phyloP scores from a whole-genome alignment of 208 protist species.

The Trypanosoma cruzi region DNA sequence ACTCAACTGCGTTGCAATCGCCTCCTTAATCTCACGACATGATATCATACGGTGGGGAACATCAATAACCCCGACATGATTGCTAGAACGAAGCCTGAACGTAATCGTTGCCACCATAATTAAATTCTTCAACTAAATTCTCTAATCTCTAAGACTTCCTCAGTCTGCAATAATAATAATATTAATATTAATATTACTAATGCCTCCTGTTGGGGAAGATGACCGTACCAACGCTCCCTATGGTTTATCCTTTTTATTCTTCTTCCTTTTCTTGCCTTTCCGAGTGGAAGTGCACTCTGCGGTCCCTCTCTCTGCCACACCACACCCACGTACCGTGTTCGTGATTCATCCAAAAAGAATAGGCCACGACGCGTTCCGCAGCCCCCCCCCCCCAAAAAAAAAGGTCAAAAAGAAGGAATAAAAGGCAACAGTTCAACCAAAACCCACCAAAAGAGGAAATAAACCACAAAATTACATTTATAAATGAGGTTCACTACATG shows the following conservation, averaged over 20 bases:
- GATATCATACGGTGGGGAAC: constrained; percentile 68
- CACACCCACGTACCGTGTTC: too few species aligned
- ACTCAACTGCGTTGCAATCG: constrained; percentile 69
- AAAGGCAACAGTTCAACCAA: too few species aligned
- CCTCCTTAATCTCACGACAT: constrained; percentile 66
- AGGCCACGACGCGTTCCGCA: too few species aligned
- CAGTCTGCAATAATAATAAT: not conserved
- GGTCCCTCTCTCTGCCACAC: too few species aligned
- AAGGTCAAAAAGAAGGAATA: too few species aligned
- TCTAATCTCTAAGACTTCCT: not conserved
- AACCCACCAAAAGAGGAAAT: too few species aligned
- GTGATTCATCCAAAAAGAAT: too few species aligned
- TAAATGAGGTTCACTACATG: too few species aligned
- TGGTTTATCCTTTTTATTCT: not conserved
- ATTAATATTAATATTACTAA: constrained; percentile 18
- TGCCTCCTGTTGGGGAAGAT: not conserved
- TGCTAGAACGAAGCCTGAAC: constrained; percentile 76
- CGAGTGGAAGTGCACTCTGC: constrained; percentile 97
- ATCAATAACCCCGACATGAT: constrained; percentile 80
- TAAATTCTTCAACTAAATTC: not conserved
- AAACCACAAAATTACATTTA: too few species aligned
- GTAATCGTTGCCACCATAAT: constrained; percentile 74
- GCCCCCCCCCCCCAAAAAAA: too few species aligned
- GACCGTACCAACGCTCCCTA: not conserved
- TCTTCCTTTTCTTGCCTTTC: constrained; percentile 92